Evolutionary conservation across 2,329 filamentous ascomycete species (phyloP).

Genomic region (Penicillium sp.): DNA sequence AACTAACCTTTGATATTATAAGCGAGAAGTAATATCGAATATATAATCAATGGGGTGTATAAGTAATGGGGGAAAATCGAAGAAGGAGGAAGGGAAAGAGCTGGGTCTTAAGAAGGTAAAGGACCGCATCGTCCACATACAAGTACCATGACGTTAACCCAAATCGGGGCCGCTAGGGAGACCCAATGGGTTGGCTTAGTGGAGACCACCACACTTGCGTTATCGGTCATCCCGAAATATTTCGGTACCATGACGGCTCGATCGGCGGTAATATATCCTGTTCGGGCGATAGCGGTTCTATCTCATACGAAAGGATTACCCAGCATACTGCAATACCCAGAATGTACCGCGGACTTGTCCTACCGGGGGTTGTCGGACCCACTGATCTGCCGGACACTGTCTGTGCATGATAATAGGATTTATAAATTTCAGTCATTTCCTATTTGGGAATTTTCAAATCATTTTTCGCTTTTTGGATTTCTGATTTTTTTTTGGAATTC

Average conservation of each 20-base stretch:
- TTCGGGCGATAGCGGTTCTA: conserved; percentile 7
- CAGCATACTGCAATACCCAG: not conserved
- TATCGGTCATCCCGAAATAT: conserved; percentile 1
- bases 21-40: not conserved
- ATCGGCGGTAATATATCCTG: not conserved
- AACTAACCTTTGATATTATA: conserved; percentile 3
- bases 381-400: conserved; percentile 17
- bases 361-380: conserved; percentile 6
- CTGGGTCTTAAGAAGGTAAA: conserved; percentile 13
- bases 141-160: conserved; percentile 4
- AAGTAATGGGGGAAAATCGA: conserved; percentile 8
- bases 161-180: not conserved
- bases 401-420: conserved; percentile 3
- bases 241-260: conserved; percentile 2
- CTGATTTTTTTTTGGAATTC: not conserved
- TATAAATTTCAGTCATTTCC: not conserved
- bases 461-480: not conserved
- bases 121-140: not conserved
- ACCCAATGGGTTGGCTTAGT: not conserved
- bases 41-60: not conserved
- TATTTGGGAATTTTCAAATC: not conserved
- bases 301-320: not conserved
- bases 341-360: not conserved
- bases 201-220: not conserved
- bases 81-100: not conserved